Evolutionary conservation across 139 green algal species (phyloP).

Genomic region (Choricystis sp.): DNA sequence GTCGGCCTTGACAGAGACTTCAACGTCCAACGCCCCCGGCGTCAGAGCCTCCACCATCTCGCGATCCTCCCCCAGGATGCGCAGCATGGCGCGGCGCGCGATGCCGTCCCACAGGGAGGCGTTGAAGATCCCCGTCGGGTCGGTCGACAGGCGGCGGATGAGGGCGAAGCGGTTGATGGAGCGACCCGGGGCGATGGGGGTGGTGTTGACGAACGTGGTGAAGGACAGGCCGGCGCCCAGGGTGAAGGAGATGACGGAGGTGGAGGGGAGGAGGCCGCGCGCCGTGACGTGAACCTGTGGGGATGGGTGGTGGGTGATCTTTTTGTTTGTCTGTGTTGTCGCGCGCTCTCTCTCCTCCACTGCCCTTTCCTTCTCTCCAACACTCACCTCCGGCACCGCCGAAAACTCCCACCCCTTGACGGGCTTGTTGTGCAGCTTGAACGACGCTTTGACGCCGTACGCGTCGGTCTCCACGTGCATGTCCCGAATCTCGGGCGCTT

Average conservation of each 20-base stretch:
- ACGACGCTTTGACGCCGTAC: conserved; percentile 20
- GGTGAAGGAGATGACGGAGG: conserved; percentile 51
- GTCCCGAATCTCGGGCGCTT: conserved; percentile 42
- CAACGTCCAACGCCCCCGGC: conserved; percentile 32
- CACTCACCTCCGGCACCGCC: conserved; percentile 12
- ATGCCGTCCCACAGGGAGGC: conserved; percentile 32
- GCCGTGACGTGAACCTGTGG: background rate
- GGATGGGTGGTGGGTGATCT: no score
- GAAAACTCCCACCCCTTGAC: conserved; percentile 56
- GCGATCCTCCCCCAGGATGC: conserved; percentile 70
- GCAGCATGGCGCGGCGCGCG: conserved; percentile 51
- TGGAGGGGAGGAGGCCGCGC: conserved; percentile 35
- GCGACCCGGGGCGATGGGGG: conserved; percentile 42
- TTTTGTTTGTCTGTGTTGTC: background rate
- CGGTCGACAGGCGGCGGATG: conserved; percentile 31
- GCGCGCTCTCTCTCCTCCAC: background rate
- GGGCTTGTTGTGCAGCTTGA: conserved; percentile 65
- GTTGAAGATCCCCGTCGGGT: conserved; percentile 27
- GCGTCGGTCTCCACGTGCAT: conserved; percentile 33
- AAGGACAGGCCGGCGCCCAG: conserved; percentile 41
- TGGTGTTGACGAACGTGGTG: conserved; percentile 67
- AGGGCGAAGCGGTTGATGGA: conserved; percentile 62
- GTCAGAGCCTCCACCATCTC: conserved; percentile 57
- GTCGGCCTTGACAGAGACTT: conserved; percentile 46
- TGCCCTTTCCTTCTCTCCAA: background rate